A percentile compares a stretch with the other conserved stretches of the same genome.
phyloP scores from a whole-genome alignment of 2,329 filamentous ascomycete species.

The Capronia epimyces region DNA sequence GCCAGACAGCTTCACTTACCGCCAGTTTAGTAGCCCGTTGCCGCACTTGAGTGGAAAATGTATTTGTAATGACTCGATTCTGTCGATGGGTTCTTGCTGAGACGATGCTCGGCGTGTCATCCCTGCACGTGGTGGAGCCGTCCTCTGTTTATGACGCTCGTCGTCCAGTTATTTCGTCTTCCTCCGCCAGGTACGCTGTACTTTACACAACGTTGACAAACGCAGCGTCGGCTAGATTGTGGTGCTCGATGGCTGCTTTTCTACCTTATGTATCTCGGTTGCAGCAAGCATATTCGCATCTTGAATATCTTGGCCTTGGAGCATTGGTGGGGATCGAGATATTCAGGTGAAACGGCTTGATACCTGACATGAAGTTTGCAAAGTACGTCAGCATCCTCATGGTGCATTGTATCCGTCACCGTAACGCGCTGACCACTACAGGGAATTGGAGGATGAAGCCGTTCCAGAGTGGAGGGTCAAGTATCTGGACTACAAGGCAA shows the following conservation, averaged over 20 bases:
- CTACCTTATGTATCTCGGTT: neutral
- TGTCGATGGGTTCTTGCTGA: neutral
- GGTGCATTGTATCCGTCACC: slow-evolving; percentile 27
- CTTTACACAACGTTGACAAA: neutral
- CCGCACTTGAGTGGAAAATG: no score
- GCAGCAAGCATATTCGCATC: neutral
- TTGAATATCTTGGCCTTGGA: neutral
- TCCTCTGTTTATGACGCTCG: slow-evolving; percentile 6
- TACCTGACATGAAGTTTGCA: slow-evolving; percentile 55
- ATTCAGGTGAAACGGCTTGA: neutral
- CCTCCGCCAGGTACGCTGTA: neutral
- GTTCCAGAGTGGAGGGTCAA: slow-evolving; percentile 94
- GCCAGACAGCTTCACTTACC: no score
- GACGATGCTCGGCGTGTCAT: neutral
- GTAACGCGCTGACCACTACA: slow-evolving; percentile 32
- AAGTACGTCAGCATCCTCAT: slow-evolving; percentile 43
- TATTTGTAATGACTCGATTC: neutral
- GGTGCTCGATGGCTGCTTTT: neutral
- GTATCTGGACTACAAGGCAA: slow-evolving; percentile 84
- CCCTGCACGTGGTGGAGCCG: slow-evolving; percentile 5
- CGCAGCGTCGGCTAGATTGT: neutral
- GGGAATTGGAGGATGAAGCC: slow-evolving; percentile 76
- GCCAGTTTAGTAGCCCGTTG: no score
- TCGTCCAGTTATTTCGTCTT: neutral
- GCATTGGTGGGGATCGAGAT: neutral